Evolutionary conservation across 2,329 filamentous ascomycete genomes (phyloP), one percentile per base, ranked within the genome.

Genomic region (Eurotiales sp.): DNA sequence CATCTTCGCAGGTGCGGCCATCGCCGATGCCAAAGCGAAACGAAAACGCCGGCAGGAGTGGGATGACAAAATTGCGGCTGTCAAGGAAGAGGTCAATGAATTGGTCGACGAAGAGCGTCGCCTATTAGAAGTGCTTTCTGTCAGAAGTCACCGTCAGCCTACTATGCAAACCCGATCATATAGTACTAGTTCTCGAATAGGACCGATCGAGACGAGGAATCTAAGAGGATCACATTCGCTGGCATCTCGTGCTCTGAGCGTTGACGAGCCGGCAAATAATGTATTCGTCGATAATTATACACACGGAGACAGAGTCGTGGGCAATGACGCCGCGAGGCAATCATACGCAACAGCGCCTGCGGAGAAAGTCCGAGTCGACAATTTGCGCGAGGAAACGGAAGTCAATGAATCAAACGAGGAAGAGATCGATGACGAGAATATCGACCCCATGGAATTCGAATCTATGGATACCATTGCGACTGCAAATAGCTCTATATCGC

Each of bases 61-160:
- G 65, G 64, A 70, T 51, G 65, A 72, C 59, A 69, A 70, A 57
- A 71, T 74, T 37, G 70, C 69, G 21, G 68, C 67, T 2, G 70
- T 72, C 12, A 72, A 67, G 56, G 71, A 68, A 51, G 71, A 74
- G 54, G 67, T 70, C 43, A 64, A 64, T 50, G 64, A 66, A 50
- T 54, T 73, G 51, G 61, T 68, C 44, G 64, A 70, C 32, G 69
- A 73, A 53, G 71, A 72, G 53, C 55, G 64, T 25, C 65, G 66
- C 4, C 55, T 72, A 49, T 27, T 72, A 25, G 61, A 64, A 43
- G 60, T 62, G 10, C 53, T 72, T n/a, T 52, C 61, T 19, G 12
- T 40, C n/a, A 34, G 32, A 4, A 37, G 14, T 19, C 22, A 25
- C 23, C 21, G 10, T 32, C 5, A 27, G 4, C 8, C 14, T 23